Base-by-base conservation (phyloP, 2,329 filamentous ascomycete species). In the Trichoderma cornu-damae region DNA sequence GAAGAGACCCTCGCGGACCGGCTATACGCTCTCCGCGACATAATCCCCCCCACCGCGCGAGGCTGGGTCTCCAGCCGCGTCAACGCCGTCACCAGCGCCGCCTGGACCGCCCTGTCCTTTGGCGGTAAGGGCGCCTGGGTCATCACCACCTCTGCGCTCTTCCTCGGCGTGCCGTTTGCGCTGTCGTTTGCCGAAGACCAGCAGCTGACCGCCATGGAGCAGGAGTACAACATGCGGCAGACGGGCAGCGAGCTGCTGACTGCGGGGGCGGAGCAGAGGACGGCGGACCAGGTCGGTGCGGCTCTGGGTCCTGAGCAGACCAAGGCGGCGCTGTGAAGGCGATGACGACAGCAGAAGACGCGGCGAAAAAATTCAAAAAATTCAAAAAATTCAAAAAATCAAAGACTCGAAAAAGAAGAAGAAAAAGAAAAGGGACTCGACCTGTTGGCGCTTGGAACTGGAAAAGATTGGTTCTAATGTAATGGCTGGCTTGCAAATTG, bases 191-290 rank as follows among this genome's bases (percentile, higher is more conserved):
- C 88, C 62, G 94, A 99, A 80, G 94, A 99, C 79, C 91, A 96
- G 81, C 90, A 96, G 79, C 85, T 96, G 72, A 81, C 93, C 63
- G 93, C 96, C 79, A 95, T 96, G 90, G 94, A 99, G 84, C 86
- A 91, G 74, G 93, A 96, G 79, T 91, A 92, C 83, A 86, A 88
- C 74, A 94, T 96, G 90, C 88, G 94, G 73, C 90, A 96, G 82
- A 84, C 88, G 69, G 90, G 90, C 62, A 87, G 88, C 70, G 90
- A 96, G 70, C 71, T 84, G 35, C 67, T 85, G 60, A 82, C 80
- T 11, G 78, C 76, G 11, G 78, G 76, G 34, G 65, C 69, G 4
- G 73, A 71, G 50, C 67, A 67, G 53, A 73, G 68, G 60, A 82
- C 79, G 4, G 78, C 77, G 1, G 75, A 79, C 43, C 74, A 77